Evolutionary conservation across 768 basidiomycete species (phyloP).

Genomic region (Tulasnella sp.): DNA sequence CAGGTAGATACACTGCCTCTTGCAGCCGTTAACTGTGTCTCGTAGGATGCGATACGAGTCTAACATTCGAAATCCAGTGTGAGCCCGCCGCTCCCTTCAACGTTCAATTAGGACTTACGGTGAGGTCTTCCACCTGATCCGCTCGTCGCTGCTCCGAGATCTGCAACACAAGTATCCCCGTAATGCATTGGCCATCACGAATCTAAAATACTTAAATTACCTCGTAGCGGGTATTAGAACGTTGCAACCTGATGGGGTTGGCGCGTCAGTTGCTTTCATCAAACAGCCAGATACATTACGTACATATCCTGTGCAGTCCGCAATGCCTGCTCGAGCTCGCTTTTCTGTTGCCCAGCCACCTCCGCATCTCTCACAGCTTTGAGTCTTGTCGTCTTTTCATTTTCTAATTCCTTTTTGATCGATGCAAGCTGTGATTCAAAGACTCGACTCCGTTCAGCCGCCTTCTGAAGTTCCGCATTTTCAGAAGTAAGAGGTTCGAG

Average conservation of each 20-base stretch:
- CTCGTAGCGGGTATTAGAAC: slow-evolving; percentile 16
- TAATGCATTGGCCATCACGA: background rate
- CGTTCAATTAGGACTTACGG: background rate
- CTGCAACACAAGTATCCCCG: background rate
- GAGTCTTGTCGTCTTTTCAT: background rate
- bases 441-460: background rate
- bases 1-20: background rate
- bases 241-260: background rate
- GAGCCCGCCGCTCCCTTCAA: background rate
- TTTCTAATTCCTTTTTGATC: background rate
- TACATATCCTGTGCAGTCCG: background rate
- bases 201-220: background rate
- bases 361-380: slow-evolving; percentile 5
- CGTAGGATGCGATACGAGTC: background rate
- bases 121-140: slow-evolving; percentile 1
- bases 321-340: background rate
- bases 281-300: background rate
- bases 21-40: background rate
- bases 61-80: background rate
- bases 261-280: background rate
- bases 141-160: slow-evolving; percentile 8
- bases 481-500: background rate
- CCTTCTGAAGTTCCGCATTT: background rate
- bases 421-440: background rate
- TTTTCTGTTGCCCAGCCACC: background rate